Evolutionary conservation across 2,329 filamentous ascomycete species (phyloP).

Genomic region (Aureobasidium zeae): DNA sequence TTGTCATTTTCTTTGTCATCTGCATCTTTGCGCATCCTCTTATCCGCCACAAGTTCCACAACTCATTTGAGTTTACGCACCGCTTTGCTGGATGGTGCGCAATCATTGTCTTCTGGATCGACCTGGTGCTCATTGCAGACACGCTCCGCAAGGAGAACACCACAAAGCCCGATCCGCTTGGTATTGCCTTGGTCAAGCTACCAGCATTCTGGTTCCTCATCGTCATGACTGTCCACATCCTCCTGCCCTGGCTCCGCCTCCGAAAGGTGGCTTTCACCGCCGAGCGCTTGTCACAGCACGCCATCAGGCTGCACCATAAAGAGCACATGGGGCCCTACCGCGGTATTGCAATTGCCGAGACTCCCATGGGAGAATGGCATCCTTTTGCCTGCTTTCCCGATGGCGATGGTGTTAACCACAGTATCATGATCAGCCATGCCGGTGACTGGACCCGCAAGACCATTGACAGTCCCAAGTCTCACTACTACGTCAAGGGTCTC

Average conservation of each 20-base stretch:
- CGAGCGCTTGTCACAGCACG: conserved; percentile 62
- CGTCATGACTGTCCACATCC: conserved; percentile 53
- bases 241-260: conserved; percentile 64
- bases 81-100: conserved; percentile 63
- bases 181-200: conserved; percentile 32
- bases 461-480: conserved; percentile 51
- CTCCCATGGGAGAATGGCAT: conserved; percentile 62
- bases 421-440: conserved; percentile 59
- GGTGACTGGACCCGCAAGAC: conserved; percentile 63
- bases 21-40: conserved; percentile 54
- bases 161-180: conserved; percentile 24
- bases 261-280: conserved; percentile 58
- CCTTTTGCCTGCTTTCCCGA: conserved; percentile 65
- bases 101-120: conserved; percentile 55
- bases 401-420: conserved; percentile 47
- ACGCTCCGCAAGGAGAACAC: conserved; percentile 26
- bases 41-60: conserved; percentile 54
- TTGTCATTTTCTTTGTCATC: conserved; percentile 49
- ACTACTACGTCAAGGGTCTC: conserved; percentile 59
- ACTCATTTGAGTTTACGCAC: conserved; percentile 61
- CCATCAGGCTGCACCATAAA: conserved; percentile 58
- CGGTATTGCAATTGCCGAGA: conserved; percentile 50
- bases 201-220: conserved; percentile 60
- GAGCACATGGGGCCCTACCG: conserved; percentile 1
- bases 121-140: conserved; percentile 47